A percentile compares a stretch with the other conserved stretches of the same genome.
Evolutionary conservation across 2,329 filamentous ascomycete species (phyloP).

Genomic region (Microdochium bolleyi): DNA sequence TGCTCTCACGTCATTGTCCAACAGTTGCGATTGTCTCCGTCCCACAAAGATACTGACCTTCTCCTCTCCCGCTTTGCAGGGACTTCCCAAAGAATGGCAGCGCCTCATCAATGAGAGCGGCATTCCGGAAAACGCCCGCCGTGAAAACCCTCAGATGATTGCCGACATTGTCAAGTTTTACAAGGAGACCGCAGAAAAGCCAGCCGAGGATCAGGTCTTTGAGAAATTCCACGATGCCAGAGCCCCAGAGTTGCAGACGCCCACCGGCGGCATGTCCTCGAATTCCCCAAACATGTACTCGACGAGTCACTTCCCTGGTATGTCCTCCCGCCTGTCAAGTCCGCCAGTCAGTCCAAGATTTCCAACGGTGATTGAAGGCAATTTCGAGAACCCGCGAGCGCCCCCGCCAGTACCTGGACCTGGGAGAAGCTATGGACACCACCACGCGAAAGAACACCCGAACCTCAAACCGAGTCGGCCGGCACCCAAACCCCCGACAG

Average conservation of each 20-base stretch:
- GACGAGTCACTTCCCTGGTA: conserved; percentile 40
- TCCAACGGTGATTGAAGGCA: conserved; percentile 75
- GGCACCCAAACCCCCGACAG: conserved; percentile 77
- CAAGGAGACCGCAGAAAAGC: conserved; percentile 81
- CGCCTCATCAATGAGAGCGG: conserved; percentile 90
- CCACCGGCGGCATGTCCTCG: conserved; percentile 34
- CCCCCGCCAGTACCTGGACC: conserved; percentile 76
- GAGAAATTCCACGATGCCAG: conserved; percentile 93
- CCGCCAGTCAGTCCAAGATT: conserved; percentile 81
- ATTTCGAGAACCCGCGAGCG: conserved; percentile 93
- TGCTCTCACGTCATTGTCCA: conserved; percentile 7
- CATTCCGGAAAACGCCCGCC: conserved; percentile 91
- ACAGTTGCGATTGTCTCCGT: neutral
- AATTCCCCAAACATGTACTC: conserved; percentile 45
- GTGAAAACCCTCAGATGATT: conserved; percentile 91
- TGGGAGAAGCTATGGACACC: conserved; percentile 32
- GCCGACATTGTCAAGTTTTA: conserved; percentile 95
- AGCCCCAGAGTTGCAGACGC: conserved; percentile 41
- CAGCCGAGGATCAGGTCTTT: conserved; percentile 78
- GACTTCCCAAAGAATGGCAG: conserved; percentile 96
- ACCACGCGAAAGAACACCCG: conserved; percentile 40
- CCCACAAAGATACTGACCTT: no score
- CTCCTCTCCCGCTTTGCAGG: conserved; percentile 39
- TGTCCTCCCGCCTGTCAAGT: conserved; percentile 55
- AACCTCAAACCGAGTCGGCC: conserved; percentile 72